Evolutionary conservation across 2,329 filamentous ascomycete species (phyloP).

Genomic region (Fusarium oxysporum): DNA sequence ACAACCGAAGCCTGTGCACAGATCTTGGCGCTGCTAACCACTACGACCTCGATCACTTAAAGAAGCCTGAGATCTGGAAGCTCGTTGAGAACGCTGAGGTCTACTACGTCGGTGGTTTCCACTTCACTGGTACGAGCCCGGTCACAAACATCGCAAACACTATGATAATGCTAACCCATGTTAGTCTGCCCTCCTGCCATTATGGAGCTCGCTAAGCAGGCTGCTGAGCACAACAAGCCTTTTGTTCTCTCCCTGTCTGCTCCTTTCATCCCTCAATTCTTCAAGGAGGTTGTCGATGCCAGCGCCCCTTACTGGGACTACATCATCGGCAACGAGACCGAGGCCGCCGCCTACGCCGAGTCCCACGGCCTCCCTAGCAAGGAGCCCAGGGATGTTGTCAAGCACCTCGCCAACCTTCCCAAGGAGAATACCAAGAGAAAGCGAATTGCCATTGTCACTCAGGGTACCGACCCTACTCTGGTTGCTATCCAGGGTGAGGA

Average conservation of each 20-base stretch:
- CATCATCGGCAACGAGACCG: conserved; percentile 96
- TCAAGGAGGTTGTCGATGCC: conserved; percentile 93
- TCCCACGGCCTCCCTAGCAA: conserved; percentile 79
- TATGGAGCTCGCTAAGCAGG: conserved; percentile 89
- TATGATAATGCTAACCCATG: conserved; percentile 11
- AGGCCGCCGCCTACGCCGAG: conserved; percentile 88
- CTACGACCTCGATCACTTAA: conserved; percentile 94
- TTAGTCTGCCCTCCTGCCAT: conserved; percentile 89
- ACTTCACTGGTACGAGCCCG: conserved; percentile 75
- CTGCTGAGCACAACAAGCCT: conserved; percentile 87
- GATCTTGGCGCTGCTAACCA: conserved; percentile 96
- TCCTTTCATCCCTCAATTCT: conserved; percentile 96
- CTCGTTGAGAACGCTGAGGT: conserved; percentile 88
- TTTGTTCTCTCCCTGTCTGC: conserved; percentile 94
- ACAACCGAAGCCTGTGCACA: conserved; percentile 94
- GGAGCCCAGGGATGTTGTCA: conserved; percentile 86
- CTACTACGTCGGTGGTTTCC: conserved; percentile 96
- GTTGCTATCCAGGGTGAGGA: conserved; percentile 80
- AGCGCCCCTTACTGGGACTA: conserved; percentile 94
- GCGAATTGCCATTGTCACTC: conserved; percentile 90
- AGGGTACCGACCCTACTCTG: conserved; percentile 91
- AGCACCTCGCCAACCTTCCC: conserved; percentile 85
- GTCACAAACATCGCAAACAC: background rate
- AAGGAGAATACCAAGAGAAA: conserved; percentile 91
- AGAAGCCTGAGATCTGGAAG: conserved; percentile 90